These are phyloP conservation scores for Novakomyces olei DNA, from an alignment of 805 yeast species.

Conservation along the genomic window DNA sequence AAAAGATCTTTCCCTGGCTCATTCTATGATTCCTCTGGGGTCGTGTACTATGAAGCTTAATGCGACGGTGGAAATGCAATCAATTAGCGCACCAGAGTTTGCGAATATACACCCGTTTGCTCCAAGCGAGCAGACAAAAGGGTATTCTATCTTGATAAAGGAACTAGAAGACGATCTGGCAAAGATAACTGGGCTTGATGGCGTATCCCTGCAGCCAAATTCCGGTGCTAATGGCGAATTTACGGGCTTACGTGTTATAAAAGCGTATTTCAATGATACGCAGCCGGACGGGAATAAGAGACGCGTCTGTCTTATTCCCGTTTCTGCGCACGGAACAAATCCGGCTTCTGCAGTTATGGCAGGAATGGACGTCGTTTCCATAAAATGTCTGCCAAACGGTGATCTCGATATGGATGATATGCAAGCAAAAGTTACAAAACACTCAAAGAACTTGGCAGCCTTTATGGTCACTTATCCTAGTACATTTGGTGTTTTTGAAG, in stretches of 20 bases:
- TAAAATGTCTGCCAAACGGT: slow-evolving; percentile 69
- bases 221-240: slow-evolving; percentile 98
- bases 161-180: slow-evolving; percentile 71
- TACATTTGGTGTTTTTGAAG: slow-evolving; percentile 90
- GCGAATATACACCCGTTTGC: slow-evolving; percentile 78
- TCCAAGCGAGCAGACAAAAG: slow-evolving; percentile 71
- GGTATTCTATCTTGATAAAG: slow-evolving; percentile 51
- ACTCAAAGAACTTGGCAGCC: slow-evolving; percentile 56
- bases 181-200: slow-evolving; percentile 81
- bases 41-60: slow-evolving; percentile 96
- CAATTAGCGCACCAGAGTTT: slow-evolving; percentile 88
- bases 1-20: slow-evolving; percentile 80
- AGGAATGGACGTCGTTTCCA: slow-evolving; percentile 80
- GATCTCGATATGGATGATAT: slow-evolving; percentile 66
- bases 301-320: slow-evolving; percentile 82
- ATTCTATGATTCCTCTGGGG: slow-evolving; percentile 93
- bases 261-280: slow-evolving; percentile 40
- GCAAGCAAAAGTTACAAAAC: slow-evolving; percentile 44
- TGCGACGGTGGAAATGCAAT: slow-evolving; percentile 85
- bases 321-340: slow-evolving; percentile 94
- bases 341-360: slow-evolving; percentile 98
- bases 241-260: slow-evolving; percentile 74
- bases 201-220: slow-evolving; percentile 83
- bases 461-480: slow-evolving; percentile 95
- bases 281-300: slow-evolving; percentile 52